Evolutionary conservation across 306 rosid species (phyloP), one percentile per base, ranked within the genome.

Genomic region (Trifolium dubium): DNA sequence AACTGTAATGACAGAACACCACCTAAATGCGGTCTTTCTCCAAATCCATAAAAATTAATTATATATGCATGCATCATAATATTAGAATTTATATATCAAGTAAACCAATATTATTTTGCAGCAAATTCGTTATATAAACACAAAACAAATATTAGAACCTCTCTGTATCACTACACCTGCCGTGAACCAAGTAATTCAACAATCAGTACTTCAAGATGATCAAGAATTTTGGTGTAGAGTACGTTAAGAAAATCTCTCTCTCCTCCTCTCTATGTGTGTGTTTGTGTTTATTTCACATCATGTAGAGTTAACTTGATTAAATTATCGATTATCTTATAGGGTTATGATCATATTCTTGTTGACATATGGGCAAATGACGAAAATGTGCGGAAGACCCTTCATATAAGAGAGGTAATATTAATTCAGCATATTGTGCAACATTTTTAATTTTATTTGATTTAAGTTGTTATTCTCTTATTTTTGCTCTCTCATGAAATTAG

Each of bases 361-460:
- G 15, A 75, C 67, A 10, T 2, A 3, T 81, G 86, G 88, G 84
- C 84, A 67, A 85, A 85, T 8, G 86, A 82, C 64, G 63, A 72
- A 56, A 72, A 14, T 12, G 88, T 82, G 40, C 10, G 78, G 65
- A 65, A 68, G 31, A 80, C 84, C 43, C 78, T 85, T 79, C 75
- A 64, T 9, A 8, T 80, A 31, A 77, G 78, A 31, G 35, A 84
- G 80, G 87, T 84, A 77, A n/a, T n/a, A n/a, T n/a, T n/a, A n/a
- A 70, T 29, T 19, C 5, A 18, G 54, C 79, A 32, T 41, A 77
- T 35, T 35, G 6, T 35, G 39, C 7, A 1, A 35, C 1, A 8
- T 35, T 5, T 35, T 1, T 35, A 35, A 35, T 35, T 35, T 34
- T 0, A 34, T 34, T 34, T 0, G 39, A 7, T 5, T 35, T 35